Base-by-base conservation (phyloP, 106 monocot species). In the Allium cepa region DNA sequence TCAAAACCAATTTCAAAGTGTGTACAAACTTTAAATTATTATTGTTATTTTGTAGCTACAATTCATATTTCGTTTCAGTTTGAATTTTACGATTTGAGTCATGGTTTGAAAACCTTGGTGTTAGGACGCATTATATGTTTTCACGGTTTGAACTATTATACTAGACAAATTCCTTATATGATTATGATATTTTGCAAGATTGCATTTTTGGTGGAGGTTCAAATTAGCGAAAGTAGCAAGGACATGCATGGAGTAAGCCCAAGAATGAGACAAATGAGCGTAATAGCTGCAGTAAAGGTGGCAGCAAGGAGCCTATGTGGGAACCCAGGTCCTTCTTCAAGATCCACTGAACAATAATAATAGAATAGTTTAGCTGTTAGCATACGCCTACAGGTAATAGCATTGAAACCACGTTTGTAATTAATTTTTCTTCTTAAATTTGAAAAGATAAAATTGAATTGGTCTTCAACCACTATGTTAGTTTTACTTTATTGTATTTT, bases 271-370 rank as follows among this genome's bases (percentile, higher is more conserved):
- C 92, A 82, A 46, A 69, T 84, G 10, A 84, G 86, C 18, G 86
- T 82, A 1, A 86, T 92, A 26, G 97, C 88, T 63, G 79, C 88
- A 16, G 88, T 97, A 10, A 97, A 89, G 64, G 92, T 97, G 45
- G 92, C 97, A 26, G 88, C 89, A 27, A 82, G 97, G 75, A 73
- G 92, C 80, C 75, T 79, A 15, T 78, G 77, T 46, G 51, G 74
- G 26, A 62, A 64, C n/a, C 73, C 64, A 46, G 75, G 87, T 46
- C 47, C 79, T 48, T 78, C 83, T 50, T 81, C 81, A 11, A 76
- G 75, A 45, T 72, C 78, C 14, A 65, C 53, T 18, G 36, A 36
- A 36, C 36, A 36, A 36, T 72, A 48, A 71, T 80, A 72, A 69
- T 56, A 63, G 58, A 16, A 51, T 69, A 11, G 50, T 63, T 47